Evolutionary conservation across 2,329 filamentous ascomycete species (phyloP).

Genomic region (Elsinoe fawcettii): DNA sequence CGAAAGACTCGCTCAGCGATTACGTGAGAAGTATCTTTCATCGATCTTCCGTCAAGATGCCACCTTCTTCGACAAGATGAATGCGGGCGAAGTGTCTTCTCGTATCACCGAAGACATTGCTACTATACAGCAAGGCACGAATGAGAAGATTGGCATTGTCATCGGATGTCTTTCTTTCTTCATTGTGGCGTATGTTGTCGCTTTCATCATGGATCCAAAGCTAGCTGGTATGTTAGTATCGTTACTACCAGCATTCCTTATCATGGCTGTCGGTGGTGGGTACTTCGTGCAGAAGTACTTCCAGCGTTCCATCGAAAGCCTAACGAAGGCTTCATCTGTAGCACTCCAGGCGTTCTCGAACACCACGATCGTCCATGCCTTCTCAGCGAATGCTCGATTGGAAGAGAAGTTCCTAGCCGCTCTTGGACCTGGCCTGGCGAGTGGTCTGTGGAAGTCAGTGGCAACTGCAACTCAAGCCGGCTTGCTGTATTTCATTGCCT

Average conservation of each 20-base stretch:
- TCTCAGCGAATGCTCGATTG: conserved; percentile 51
- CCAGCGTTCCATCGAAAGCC: conserved; percentile 44
- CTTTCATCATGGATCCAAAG: conserved; percentile 56
- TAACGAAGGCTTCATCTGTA: conserved; percentile 47
- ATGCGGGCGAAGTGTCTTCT: conserved; percentile 55
- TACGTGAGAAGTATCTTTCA: conserved; percentile 54
- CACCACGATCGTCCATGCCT: conserved; percentile 55
- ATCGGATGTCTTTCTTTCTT: conserved; percentile 58
- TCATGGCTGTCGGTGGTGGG: conserved; percentile 51
- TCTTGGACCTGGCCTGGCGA: conserved; percentile 43
- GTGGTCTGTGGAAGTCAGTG: conserved; percentile 35
- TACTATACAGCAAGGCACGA: conserved; percentile 59
- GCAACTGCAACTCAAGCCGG: conserved; percentile 43
- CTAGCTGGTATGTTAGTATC: conserved; percentile 59
- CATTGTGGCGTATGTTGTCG: conserved; percentile 57
- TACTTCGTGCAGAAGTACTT: conserved; percentile 48
- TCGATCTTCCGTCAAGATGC: conserved; percentile 54
- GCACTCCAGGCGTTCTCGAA: conserved; percentile 52
- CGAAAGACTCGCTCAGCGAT: conserved; percentile 54
- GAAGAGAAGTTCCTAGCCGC: conserved; percentile 52
- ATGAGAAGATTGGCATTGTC: conserved; percentile 62
- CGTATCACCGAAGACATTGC: conserved; percentile 59
- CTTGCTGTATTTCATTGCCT: conserved; percentile 59
- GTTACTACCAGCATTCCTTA: conserved; percentile 54
- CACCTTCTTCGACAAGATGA: conserved; percentile 55